A percentile compares a stretch with the other conserved stretches of the same genome.
Evolutionary conservation across 1,284 basidiomycete genomes (phyloP).

Genomic region (Leccinum pallidistipes): DNA sequence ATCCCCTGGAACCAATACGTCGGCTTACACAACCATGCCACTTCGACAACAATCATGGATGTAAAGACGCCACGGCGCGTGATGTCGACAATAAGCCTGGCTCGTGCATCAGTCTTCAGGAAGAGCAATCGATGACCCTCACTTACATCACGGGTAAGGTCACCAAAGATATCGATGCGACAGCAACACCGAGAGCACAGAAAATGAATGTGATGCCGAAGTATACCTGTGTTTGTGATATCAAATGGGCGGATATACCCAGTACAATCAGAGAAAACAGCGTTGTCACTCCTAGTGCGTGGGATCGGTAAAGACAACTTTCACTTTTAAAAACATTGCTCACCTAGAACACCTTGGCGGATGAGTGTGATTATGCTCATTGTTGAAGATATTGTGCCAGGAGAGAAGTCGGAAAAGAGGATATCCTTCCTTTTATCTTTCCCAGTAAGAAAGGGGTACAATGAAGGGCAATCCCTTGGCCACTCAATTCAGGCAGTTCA

Average conservation of each 20-base stretch:
- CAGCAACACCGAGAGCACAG: slow-evolving; percentile 47
- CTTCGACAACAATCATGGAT: slow-evolving; percentile 39
- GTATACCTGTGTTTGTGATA: slow-evolving; percentile 25
- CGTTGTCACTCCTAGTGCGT: slow-evolving; percentile 19
- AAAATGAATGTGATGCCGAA: slow-evolving; percentile 26
- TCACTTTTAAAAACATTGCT: not conserved
- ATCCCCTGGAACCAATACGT: not conserved
- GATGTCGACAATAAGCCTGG: slow-evolving; percentile 37
- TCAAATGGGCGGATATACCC: slow-evolving; percentile 36
- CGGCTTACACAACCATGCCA: slow-evolving; percentile 39
- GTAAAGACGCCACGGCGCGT: slow-evolving; percentile 37
- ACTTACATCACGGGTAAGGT: slow-evolving; percentile 49
- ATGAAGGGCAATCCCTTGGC: not conserved
- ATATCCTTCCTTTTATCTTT: not conserved
- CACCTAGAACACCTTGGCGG: slow-evolving; percentile 28
- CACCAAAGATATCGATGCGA: slow-evolving; percentile 42
- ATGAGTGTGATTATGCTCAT: slow-evolving; percentile 22
- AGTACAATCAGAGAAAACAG: slow-evolving; percentile 40
- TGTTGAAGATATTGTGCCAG: slow-evolving; percentile 4
- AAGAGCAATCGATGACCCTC: not conserved
- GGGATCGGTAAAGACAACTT: slow-evolving; percentile 6
- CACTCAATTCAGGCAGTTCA: not conserved
- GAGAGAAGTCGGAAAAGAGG: not conserved
- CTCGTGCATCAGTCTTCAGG: slow-evolving; percentile 8
- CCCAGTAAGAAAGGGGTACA: not conserved